These are phyloP conservation scores for Bryum argenteum DNA, from an alignment of 225 moss, liverwort and hornwort species.

Conservation along the genomic window DNA sequence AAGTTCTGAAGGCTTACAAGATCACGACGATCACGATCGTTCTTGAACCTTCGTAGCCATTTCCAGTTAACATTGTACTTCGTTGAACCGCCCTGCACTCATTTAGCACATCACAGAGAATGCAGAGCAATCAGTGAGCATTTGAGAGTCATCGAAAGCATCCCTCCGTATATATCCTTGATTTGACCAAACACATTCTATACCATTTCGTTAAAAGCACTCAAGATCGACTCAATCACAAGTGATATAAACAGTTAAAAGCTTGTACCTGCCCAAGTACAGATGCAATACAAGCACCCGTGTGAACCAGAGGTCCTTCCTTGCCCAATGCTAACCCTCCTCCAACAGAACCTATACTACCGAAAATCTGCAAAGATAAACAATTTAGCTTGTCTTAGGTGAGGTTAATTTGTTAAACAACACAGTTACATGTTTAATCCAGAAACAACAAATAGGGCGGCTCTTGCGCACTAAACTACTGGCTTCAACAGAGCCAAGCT, in stretches of 20 bases:
- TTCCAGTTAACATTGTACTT: slow-evolving; percentile 95
- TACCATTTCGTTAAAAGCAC: slow-evolving; percentile 3
- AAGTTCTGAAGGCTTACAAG: slow-evolving; percentile 61
- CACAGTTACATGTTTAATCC: background rate
- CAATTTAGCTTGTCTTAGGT: background rate
- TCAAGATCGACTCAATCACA: slow-evolving; percentile 23
- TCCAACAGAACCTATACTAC: slow-evolving; percentile 99
- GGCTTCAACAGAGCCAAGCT: background rate
- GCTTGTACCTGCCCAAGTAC: slow-evolving; percentile 88
- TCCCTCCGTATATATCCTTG: slow-evolving; percentile 12
- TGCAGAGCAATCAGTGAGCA: slow-evolving; percentile 21
- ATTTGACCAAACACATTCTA: slow-evolving; percentile 5
- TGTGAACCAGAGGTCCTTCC: slow-evolving; percentile 98
- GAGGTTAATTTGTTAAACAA: background rate
- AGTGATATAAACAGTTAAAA: slow-evolving; percentile 6
- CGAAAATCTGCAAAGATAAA: slow-evolving; percentile 65
- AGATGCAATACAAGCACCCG: slow-evolving; percentile 98
- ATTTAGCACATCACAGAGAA: slow-evolving; percentile 32
- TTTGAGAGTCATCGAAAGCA: background rate
- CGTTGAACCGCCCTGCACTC: slow-evolving; percentile 96
- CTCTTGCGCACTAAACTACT: slow-evolving; percentile 10
- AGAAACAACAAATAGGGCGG: background rate
- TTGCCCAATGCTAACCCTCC: slow-evolving; percentile 97
- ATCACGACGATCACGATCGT: slow-evolving; percentile 98
- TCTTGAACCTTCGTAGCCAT: slow-evolving; percentile 97